Evolutionary conservation across 2,329 filamentous ascomycete species (phyloP).

Genomic region (Didymella segeticola): DNA sequence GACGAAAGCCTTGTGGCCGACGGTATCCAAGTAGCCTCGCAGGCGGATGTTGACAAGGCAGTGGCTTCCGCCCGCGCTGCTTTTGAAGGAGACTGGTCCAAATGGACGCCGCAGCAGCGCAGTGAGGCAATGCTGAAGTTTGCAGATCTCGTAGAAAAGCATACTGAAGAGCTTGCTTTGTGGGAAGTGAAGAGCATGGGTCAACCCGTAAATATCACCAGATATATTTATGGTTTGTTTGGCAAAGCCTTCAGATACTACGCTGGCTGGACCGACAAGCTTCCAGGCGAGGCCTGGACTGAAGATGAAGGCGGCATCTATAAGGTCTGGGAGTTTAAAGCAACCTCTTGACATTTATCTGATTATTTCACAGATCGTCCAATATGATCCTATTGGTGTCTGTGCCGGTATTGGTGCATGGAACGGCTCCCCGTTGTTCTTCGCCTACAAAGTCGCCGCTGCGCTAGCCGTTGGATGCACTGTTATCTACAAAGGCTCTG

Average conservation of each 20-base stretch:
- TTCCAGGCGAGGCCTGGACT: conserved; percentile 22
- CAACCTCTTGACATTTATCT: neutral
- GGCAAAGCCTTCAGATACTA: conserved; percentile 27
- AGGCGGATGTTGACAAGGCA: conserved; percentile 35
- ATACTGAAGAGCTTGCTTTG: conserved; percentile 14
- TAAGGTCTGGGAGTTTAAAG: neutral
- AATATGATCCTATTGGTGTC: conserved; percentile 39
- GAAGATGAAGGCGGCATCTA: conserved; percentile 14
- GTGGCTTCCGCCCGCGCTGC: conserved; percentile 34
- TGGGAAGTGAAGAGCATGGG: conserved; percentile 30
- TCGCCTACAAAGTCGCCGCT: conserved; percentile 39
- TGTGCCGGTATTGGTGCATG: conserved; percentile 43
- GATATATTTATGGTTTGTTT: conserved; percentile 15
- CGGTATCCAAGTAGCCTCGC: conserved; percentile 30
- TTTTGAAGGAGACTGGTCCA: conserved; percentile 30
- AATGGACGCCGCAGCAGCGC: conserved; percentile 30
- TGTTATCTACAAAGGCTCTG: conserved; percentile 37
- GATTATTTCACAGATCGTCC: conserved; percentile 12
- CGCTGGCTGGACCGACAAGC: conserved; percentile 32
- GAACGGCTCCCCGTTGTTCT: conserved; percentile 29
- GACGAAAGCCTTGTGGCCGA: conserved; percentile 33
- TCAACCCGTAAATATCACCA: conserved; percentile 16
- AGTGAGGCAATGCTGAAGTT: conserved; percentile 32
- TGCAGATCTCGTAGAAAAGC: conserved; percentile 33
- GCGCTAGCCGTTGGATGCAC: conserved; percentile 46